These are phyloP conservation scores for Aphanomyces astaci DNA, from an alignment of 352 stramenopile species.

Conservation along the genomic window DNA sequence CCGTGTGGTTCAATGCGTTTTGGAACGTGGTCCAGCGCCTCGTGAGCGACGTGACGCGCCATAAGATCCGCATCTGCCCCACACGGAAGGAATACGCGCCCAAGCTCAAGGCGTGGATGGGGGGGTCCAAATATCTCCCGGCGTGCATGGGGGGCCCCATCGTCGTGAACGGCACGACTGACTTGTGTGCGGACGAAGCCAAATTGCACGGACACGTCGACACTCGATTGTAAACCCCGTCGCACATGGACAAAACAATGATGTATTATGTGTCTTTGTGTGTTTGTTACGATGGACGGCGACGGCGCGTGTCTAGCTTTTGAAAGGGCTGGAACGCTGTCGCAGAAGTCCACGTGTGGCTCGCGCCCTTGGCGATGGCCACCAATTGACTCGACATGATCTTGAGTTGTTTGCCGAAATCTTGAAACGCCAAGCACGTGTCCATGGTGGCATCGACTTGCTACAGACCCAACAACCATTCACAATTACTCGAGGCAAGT, in stretches of 20 bases:
- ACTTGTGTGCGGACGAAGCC: slow-evolving; percentile 11
- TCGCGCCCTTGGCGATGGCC: background rate
- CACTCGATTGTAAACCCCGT: too few relatives aligned
- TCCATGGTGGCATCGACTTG: slow-evolving; percentile 8
- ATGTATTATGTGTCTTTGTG: too few relatives aligned
- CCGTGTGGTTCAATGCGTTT: slow-evolving; percentile 16
- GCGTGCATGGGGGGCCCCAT: background rate
- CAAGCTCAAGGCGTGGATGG: slow-evolving; percentile 15
- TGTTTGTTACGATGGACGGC: too few relatives aligned
- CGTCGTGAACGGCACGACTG: background rate
- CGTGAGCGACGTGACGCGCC: slow-evolving; percentile 20
- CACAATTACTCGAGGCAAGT: too few relatives aligned
- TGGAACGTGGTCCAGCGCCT: slow-evolving; percentile 20
- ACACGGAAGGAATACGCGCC: slow-evolving; percentile 11
- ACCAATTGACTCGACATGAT: slow-evolving; percentile 15
- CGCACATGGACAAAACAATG: too few relatives aligned
- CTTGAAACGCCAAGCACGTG: slow-evolving; percentile 15
- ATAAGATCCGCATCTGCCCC: slow-evolving; percentile 23
- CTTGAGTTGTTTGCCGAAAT: background rate
- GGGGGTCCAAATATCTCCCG: background rate
- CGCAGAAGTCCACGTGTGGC: background rate
- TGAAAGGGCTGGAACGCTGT: background rate
- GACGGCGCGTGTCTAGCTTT: background rate
- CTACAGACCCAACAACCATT: background rate
- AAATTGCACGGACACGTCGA: slow-evolving; percentile 1